phyloP scores from a whole-genome alignment of 2,329 filamentous ascomycete species.

The Claviceps spartinae region DNA sequence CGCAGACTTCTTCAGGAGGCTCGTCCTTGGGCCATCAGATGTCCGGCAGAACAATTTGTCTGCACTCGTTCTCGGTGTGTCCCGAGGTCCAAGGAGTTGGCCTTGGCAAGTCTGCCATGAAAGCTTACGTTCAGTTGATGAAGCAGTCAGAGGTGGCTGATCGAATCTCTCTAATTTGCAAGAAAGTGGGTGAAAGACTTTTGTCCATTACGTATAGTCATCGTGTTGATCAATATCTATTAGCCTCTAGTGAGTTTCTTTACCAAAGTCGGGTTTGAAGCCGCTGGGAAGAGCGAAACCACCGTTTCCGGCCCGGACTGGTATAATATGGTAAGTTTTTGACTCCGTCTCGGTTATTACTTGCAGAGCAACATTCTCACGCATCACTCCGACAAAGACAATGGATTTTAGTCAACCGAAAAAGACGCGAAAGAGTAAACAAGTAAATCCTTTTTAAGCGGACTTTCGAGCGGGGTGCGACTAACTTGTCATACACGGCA shows the following conservation, averaged over 20 bases:
- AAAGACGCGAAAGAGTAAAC: background rate
- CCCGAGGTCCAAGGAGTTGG: slow-evolving; percentile 63
- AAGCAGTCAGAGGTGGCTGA: slow-evolving; percentile 56
- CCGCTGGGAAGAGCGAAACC: slow-evolving; percentile 53
- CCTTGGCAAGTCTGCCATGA: slow-evolving; percentile 57
- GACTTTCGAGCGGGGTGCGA: background rate
- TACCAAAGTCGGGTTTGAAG: slow-evolving; percentile 57
- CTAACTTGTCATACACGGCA: background rate
- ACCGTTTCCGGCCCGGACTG: slow-evolving; percentile 68
- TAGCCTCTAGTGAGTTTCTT: slow-evolving; percentile 62
- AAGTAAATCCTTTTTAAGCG: background rate
- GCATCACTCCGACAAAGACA: background rate
- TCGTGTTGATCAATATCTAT: background rate
- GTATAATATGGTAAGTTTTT: slow-evolving; percentile 58
- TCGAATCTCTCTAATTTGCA: slow-evolving; percentile 62
- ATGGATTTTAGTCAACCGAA: background rate
- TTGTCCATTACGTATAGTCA: background rate
- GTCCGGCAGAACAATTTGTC: slow-evolving; percentile 57
- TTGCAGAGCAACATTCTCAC: background rate
- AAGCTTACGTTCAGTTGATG: slow-evolving; percentile 43
- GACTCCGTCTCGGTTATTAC: background rate
- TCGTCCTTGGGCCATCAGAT: slow-evolving; percentile 50
- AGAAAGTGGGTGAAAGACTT: slow-evolving; percentile 24
- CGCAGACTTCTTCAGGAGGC: slow-evolving; percentile 28
- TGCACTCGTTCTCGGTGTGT: slow-evolving; percentile 72